Base-by-base conservation (phyloP, 768 basidiomycete genomes). In the Lepiota subincarnata region DNA sequence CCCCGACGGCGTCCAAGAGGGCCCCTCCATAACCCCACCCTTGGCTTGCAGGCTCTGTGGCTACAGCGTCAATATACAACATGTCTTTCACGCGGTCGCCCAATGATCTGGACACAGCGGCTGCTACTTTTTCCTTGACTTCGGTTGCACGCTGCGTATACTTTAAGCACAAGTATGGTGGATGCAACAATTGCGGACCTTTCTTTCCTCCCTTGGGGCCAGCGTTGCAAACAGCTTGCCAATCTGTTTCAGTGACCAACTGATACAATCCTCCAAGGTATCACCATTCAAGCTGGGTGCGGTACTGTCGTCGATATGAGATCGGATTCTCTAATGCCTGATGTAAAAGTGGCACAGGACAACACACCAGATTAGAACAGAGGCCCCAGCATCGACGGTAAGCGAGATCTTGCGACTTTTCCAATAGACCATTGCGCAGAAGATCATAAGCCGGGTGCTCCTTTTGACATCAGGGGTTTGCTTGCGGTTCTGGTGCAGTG, bases 21-120 rank as follows among this genome's bases (percentile, higher is more conserved):
- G 62, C 62, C 19, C 61, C 59, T 37, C 60, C 65, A 37, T 61
- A 61, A 13, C 63, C 63, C 43, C 49, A 60, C 14, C 60, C 60
- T 43, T 61, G 63, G 36, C 57, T 60, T 7, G 10, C 43, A 8
- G 62, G 61, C 35, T 61, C 60, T 3, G 60, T 61, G 18, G 57
- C 59, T 8, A 64, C 44, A 5, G 64, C 51, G 38, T 60, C 56
- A 20, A 64, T 54, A 19, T 50, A 55, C 7, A 64, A 39, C 62
- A 64, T 66, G 6, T 57, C 58, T 8, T 60, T 57, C n/a, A 50
- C 41, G 18, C 57, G 54, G 38, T 58, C 56, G 22, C 62, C 63
- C 26, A 66, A 49, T 20, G 55, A 46, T 7, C 52, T 46, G 13
- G 46, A 24, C 11, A 66, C 40, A 20, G 56, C 62, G 22, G 48